These are phyloP conservation scores for Cyclotella cryptica DNA, from an alignment of 108 stramenopile species.

Conservation along the genomic window DNA sequence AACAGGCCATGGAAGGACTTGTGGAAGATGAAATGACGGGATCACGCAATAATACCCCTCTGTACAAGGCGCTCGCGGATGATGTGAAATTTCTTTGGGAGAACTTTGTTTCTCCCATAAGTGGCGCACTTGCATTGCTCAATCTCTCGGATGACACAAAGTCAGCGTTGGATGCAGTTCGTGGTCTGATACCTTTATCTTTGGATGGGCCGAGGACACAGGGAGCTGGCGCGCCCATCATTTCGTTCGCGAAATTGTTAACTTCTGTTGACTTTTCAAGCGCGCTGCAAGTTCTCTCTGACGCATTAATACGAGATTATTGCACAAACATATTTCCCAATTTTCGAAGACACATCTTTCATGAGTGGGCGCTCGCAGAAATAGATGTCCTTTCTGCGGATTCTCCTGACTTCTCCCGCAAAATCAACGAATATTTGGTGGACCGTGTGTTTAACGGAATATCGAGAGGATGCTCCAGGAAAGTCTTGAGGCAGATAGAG, in stretches of 20 bases:
- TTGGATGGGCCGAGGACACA: slow-evolving; percentile 27
- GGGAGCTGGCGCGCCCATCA: slow-evolving; percentile 11
- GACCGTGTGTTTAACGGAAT: slow-evolving; percentile 32
- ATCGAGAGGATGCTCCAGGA: slow-evolving; percentile 64
- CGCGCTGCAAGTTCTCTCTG: slow-evolving; percentile 48
- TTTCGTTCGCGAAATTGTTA: slow-evolving; percentile 22
- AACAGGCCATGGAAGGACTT: slow-evolving; percentile 38
- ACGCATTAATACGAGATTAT: slow-evolving; percentile 77
- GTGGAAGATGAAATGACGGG: slow-evolving; percentile 51
- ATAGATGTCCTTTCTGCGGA: slow-evolving; percentile 29
- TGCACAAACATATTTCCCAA: slow-evolving; percentile 61
- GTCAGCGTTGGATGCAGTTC: slow-evolving; percentile 27
- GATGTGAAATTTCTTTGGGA: slow-evolving; percentile 71
- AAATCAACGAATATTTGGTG: slow-evolving; percentile 30
- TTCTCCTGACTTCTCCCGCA: slow-evolving; percentile 2
- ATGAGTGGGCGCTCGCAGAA: slow-evolving; percentile 83
- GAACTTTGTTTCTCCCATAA: slow-evolving; percentile 60
- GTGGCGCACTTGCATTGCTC: slow-evolving; percentile 42
- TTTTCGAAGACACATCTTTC: slow-evolving; percentile 78
- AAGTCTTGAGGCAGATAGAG: slow-evolving; percentile 68
- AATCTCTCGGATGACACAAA: slow-evolving; percentile 46
- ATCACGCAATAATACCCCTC: slow-evolving; percentile 4
- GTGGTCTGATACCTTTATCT: slow-evolving; percentile 32
- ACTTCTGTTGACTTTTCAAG: slow-evolving; percentile 39
- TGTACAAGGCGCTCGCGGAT: slow-evolving; percentile 43